A percentile compares a stretch with the other conserved stretches of the same genome.
Evolutionary conservation across 257 asterid genomes (phyloP).

Genomic region (Prunella vulgaris): DNA sequence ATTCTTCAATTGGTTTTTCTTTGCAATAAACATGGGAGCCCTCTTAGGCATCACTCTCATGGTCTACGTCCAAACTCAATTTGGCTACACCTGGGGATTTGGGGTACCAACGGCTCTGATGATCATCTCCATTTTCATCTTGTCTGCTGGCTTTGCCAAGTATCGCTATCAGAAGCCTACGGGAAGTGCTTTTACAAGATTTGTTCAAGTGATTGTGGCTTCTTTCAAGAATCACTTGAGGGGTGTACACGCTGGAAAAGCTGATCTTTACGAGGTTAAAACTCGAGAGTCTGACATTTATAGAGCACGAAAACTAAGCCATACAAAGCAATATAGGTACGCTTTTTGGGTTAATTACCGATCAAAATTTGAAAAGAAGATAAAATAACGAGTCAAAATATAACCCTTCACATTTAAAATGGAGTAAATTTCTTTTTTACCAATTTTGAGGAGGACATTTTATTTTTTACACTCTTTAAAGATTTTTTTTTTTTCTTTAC

Average conservation of each 20-base stretch:
- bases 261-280: conserved; percentile 48
- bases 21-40: conserved; percentile 82
- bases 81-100: conserved; percentile 78
- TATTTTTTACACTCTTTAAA: no score
- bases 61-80: conserved; percentile 53
- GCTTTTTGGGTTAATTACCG: not conserved
- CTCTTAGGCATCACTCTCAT: conserved; percentile 61
- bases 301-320: conserved; percentile 60
- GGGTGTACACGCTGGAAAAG: conserved; percentile 34
- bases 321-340: conserved; percentile 60
- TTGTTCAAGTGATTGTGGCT: conserved; percentile 56
- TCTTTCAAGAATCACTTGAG: conserved; percentile 44
- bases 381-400: no score
- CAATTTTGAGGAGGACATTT: no score
- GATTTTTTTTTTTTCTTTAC: no score
- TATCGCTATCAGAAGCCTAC: conserved; percentile 70
- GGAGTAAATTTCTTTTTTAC: no score
- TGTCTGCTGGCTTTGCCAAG: conserved; percentile 42
- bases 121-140: conserved; percentile 41
- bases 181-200: conserved; percentile 82
- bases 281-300: conserved; percentile 49
- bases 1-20: conserved; percentile 86
- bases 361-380: no score
- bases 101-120: conserved; percentile 48
- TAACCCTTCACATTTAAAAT: no score